Evolutionary conservation across 2,329 filamentous ascomycete genomes (phyloP), one percentile per base, ranked within the genome.

Genomic region (Bipolaris cookei): DNA sequence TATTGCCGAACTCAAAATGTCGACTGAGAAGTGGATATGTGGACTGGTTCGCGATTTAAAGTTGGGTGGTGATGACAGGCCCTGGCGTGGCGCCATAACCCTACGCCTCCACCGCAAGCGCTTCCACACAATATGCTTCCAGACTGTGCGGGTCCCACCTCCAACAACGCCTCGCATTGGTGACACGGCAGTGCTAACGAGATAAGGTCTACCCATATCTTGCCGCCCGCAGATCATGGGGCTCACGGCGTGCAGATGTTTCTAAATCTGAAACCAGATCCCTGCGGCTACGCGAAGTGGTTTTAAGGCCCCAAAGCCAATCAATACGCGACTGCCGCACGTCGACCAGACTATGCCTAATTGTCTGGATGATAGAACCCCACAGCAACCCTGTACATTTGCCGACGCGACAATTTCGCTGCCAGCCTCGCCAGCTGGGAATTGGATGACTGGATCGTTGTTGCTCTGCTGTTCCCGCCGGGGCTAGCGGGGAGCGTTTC

Each of bases 231-330:
- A 52, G 65, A 68, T 69, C 55, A 59, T 55, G 56, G 47, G 54
- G 61, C 44, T 51, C 59, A 60, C 59, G 14, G 35, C 18, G 25
- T 52, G 48, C 55, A 62, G 56, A 62, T 61, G 67, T 69, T 70
- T 69, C 57, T 62, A 58, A 61, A 64, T 58, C 57, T 75, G 72
- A 75, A 76, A 76, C 72, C 63, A 38, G 8, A 56, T 53, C 63
- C 65, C 41, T 58, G 63, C 65, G 48, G 46, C 51, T 59, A 54
- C 60, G 56, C 65, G 63, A 60, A 49, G 66, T 61, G 58, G 70
- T 67, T 68, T 61, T 58, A 68, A 65, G 61, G 66, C 34, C 54
- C 63, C 65, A 55, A 54, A 51, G 51, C 75, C 75, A 77, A 77
- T 77, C 63, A 65, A 50, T 72, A 66, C 64, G 67, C 68, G 67